Base-by-base conservation (phyloP, 495 filamentous ascomycete genomes). In the Cercophora newfieldiana region DNA sequence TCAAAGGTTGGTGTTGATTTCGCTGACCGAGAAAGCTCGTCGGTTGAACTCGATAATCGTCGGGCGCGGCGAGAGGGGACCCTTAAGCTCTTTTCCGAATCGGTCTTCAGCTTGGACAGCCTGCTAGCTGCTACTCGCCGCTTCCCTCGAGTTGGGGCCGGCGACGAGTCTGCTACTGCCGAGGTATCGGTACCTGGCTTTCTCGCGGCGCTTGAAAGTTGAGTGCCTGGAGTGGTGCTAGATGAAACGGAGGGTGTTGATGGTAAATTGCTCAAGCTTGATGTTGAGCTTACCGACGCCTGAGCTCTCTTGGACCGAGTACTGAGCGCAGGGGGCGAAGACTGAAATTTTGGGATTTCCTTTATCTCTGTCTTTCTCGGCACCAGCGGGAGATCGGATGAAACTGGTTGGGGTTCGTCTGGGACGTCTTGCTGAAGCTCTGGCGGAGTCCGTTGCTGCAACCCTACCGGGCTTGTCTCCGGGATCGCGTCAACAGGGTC, bases 1-100 rank as follows among this genome's bases (percentile, higher is more conserved):
- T 78, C 75, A 57, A 78, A 76, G 1, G 73, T 68, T 7, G 72
- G 72, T 0, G 67, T 68, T 0, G 69, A 54, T 2, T 66, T 54
- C 16, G 72, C 55, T 10, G 78, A 76, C 10, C 56, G 65, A 14
- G 75, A 71, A 16, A 82, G 70, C 63, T 82, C 80, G 54, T 82
- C 79, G 0, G 77, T 71, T 29, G 79, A 81, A 31, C 69, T 65
- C 4, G 80, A 80, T 14, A 44, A 30, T 26, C 72, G 66, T 63
- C 75, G 65, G 57, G 56, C 22, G 50, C 66, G 19, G 58, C 74
- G 66, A 55, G 70, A 61, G 10, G 67, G 66, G 25, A 72, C 68
- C 37, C 67, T 68, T 10, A 75, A 62, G 44, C 48, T 75, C 19
- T 71, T 72, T 7, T 66, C 49, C 6, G 69, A 71, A 19, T 19